Evolutionary conservation across 768 basidiomycete genomes (phyloP).

Genomic region (Nidula microcarpa): DNA sequence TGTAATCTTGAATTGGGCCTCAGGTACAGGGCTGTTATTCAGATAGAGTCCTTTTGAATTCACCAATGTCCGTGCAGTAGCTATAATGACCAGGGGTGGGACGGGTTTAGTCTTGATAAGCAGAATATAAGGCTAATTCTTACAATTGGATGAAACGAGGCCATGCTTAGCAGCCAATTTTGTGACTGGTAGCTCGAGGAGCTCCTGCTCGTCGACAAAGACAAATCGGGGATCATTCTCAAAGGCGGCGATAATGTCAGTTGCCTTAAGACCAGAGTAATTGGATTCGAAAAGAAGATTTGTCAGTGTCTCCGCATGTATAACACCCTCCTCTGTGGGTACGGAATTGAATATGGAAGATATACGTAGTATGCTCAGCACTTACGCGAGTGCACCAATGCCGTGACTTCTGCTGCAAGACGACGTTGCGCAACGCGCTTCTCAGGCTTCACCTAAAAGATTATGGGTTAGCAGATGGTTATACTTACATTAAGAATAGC

Average conservation of each 20-base stretch:
- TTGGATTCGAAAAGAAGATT: slow-evolving; percentile 41
- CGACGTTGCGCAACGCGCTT: slow-evolving; percentile 43
- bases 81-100: slow-evolving; percentile 28
- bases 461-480: background rate
- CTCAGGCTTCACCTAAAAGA: slow-evolving; percentile 34
- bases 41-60: slow-evolving; percentile 67
- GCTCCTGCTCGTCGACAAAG: slow-evolving; percentile 43
- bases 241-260: slow-evolving; percentile 60
- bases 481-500: background rate
- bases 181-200: slow-evolving; percentile 49
- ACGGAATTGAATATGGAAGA: background rate
- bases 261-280: slow-evolving; percentile 44
- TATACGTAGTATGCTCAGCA: background rate
- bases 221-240: slow-evolving; percentile 63
- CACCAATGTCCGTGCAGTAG: slow-evolving; percentile 61
- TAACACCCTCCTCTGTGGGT: slow-evolving; percentile 29
- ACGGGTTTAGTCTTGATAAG: background rate
- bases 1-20: slow-evolving; percentile 38
- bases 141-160: slow-evolving; percentile 63
- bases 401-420: slow-evolving; percentile 51
- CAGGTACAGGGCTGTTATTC: slow-evolving; percentile 60
- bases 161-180: slow-evolving; percentile 61
- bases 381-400: slow-evolving; percentile 43
- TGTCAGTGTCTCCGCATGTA: slow-evolving; percentile 38
- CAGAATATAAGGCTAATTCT: slow-evolving; percentile 16